Percentiles rank a stretch among this genome's conserved stretches.
phyloP scores from a whole-genome alignment of 805 yeast genomes.

The Monosporozyma solicola region DNA sequence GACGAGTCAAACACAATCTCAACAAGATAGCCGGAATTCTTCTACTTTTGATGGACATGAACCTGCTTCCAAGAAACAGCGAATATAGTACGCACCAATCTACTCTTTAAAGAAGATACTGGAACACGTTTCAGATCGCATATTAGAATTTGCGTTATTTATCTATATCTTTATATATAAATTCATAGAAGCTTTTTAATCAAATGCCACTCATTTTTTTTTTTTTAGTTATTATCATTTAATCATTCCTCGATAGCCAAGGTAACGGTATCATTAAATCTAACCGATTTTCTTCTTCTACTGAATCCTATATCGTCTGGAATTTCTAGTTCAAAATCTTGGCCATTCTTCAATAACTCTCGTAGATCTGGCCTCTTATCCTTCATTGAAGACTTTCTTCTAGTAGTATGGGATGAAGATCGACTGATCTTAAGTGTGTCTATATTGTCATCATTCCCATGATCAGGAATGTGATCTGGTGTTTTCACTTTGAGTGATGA shows the following conservation, averaged over 20 bases:
- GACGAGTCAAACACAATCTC: background rate
- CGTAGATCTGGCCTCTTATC: slow-evolving; percentile 34
- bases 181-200: background rate
- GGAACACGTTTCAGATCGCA: background rate
- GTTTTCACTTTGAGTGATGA: background rate
- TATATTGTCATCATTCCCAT: background rate
- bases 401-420: background rate
- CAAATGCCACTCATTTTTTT: background rate
- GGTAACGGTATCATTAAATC: slow-evolving; percentile 54
- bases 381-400: slow-evolving; percentile 29
- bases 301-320: slow-evolving; percentile 29
- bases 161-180: background rate
- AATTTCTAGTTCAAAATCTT: slow-evolving; percentile 41
- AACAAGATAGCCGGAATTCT: background rate
- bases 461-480: background rate
- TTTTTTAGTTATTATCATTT: background rate
- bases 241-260: slow-evolving; percentile 35
- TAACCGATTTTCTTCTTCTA: slow-evolving; percentile 48
- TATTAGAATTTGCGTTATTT: background rate
- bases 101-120: too few species aligned
- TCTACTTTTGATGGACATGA: slow-evolving; percentile 5
- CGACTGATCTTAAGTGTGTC: background rate
- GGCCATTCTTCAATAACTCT: slow-evolving; percentile 38
- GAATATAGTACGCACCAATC: slow-evolving; percentile 3
- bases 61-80: slow-evolving; percentile 12